A percentile compares a stretch with the other conserved stretches of the same genome.
phyloP scores from a whole-genome alignment of 441 rosid genomes.

The Gossypium aridum region DNA sequence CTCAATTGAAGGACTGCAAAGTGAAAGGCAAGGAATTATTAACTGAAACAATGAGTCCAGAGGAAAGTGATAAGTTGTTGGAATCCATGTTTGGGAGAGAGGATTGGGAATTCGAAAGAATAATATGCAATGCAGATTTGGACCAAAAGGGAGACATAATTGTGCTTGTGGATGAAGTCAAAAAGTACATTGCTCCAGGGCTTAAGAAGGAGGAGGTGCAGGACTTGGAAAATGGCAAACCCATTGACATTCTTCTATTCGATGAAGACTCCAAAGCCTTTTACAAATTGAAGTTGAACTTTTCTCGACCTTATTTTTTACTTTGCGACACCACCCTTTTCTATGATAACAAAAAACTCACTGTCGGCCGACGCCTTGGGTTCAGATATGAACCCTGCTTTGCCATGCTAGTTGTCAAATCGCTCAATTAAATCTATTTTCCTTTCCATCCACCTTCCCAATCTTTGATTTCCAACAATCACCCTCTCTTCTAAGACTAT shows the following conservation, averaged over 20 bases:
- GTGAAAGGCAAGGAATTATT: not conserved
- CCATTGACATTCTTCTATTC: not conserved
- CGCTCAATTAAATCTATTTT: not conserved
- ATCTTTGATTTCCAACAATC: not conserved
- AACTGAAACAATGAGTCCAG: not conserved
- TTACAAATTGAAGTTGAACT: slow-evolving; percentile 7
- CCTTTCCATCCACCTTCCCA: not conserved
- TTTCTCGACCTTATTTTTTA: not conserved
- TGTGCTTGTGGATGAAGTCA: slow-evolving; percentile 6
- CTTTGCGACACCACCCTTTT: slow-evolving; percentile 5
- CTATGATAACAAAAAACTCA: not conserved
- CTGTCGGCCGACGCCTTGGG: slow-evolving; percentile 1
- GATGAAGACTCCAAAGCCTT: slow-evolving; percentile 3
- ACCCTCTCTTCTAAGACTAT: not conserved
- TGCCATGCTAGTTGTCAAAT: slow-evolving; percentile 4
- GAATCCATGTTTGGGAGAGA: slow-evolving; percentile 14
- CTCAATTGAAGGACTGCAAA: not conserved
- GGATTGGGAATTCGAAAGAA: slow-evolving; percentile 13
- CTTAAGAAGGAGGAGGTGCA: not conserved
- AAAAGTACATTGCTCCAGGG: not conserved
- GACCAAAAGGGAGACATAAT: not conserved
- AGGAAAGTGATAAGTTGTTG: slow-evolving; percentile 4
- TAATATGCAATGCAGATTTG: not conserved
- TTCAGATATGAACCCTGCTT: slow-evolving; percentile 14
- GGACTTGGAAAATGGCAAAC: not conserved